Evolutionary conservation across 441 rosid species (phyloP), one percentile per base, ranked within the genome.

Genomic region (Arabidopsis hybrid): DNA sequence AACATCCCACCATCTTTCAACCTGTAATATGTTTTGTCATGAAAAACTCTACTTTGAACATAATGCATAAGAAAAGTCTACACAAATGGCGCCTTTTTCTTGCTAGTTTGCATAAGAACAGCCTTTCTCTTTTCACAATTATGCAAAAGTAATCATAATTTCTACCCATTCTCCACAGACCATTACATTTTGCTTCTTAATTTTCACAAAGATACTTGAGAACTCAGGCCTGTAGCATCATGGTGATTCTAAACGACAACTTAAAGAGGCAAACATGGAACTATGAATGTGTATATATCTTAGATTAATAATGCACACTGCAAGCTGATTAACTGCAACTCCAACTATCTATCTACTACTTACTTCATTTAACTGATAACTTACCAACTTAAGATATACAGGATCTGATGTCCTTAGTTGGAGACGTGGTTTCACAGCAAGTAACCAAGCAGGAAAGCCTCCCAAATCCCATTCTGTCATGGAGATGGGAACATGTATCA

Each of bases 381-480:
- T 35, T 88, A 91, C 99, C 87, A 85, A 57, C 56, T 83, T 75
- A 76, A 90, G 88, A 73, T 82, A 92, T 55, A 84, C 91, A 77
- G 85, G 90, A 87, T 95, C 95, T 8, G 91, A 84, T 61, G 97
- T 85, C 86, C 99, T 85, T 58, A 92, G 77, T 75, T 73, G 87
- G 50, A 86, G 83, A 64, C 84, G 81, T 46, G 97, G 97, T 72
- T 82, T 79, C 67, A 82, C 81, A 71, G 96, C 84, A 71, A 95
- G 91, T 61, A 95, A 71, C 99, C 99, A 95, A 76, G 88, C 88
- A 79, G 99, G 97, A 69, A 95, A 92, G 14, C 98, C 97, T 29
- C 99, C 97, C 29, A 95, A 81, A 80, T 95, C 99, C 99, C 99
- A 95, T 79, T 92, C 97, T 95, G 90, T 79, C n/a, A 63, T 0